phyloP scores from a whole-genome alignment of 495 filamentous ascomycete genomes.

The Neurospora sp. region DNA sequence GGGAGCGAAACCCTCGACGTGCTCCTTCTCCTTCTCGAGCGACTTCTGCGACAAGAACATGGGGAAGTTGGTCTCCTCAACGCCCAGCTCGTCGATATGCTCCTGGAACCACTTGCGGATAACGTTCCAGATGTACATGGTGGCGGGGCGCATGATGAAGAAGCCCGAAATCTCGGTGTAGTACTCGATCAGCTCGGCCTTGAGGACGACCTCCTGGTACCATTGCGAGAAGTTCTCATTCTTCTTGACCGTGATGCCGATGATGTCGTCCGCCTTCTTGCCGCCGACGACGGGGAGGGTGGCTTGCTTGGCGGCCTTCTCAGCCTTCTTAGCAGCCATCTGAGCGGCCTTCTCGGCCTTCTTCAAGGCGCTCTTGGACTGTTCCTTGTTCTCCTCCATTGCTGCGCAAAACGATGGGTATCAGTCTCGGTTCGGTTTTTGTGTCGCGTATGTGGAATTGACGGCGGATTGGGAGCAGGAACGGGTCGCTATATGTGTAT shows the following conservation, averaged over 20 bases:
- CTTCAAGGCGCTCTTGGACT: slow-evolving; percentile 62
- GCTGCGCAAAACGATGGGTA: slow-evolving; percentile 5
- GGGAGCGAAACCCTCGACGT: slow-evolving; percentile 94
- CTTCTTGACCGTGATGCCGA: slow-evolving; percentile 79
- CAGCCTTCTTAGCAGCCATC: slow-evolving; percentile 54
- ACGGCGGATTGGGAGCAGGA: neutral
- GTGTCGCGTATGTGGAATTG: neutral
- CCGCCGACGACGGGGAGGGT: slow-evolving; percentile 35
- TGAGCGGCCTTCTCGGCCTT: slow-evolving; percentile 61
- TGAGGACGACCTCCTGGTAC: slow-evolving; percentile 94
- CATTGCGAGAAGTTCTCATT: slow-evolving; percentile 80
- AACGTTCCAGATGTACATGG: slow-evolving; percentile 85
- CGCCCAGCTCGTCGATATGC: slow-evolving; percentile 77
- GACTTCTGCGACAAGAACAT: slow-evolving; percentile 88
- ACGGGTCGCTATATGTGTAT: neutral
- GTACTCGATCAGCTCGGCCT: slow-evolving; percentile 83
- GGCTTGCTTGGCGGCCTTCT: slow-evolving; percentile 52
- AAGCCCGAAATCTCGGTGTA: slow-evolving; percentile 76
- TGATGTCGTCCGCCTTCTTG: slow-evolving; percentile 52
- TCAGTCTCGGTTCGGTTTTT: neutral
- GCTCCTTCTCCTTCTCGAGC: slow-evolving; percentile 87
- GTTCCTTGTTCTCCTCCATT: slow-evolving; percentile 38
- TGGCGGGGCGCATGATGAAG: slow-evolving; percentile 82
- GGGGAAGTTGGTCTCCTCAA: slow-evolving; percentile 92
- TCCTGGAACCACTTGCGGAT: slow-evolving; percentile 85